Base-by-base conservation (phyloP, 228 moss, liverwort and hornwort species). In the Sphagnum fallax region DNA sequence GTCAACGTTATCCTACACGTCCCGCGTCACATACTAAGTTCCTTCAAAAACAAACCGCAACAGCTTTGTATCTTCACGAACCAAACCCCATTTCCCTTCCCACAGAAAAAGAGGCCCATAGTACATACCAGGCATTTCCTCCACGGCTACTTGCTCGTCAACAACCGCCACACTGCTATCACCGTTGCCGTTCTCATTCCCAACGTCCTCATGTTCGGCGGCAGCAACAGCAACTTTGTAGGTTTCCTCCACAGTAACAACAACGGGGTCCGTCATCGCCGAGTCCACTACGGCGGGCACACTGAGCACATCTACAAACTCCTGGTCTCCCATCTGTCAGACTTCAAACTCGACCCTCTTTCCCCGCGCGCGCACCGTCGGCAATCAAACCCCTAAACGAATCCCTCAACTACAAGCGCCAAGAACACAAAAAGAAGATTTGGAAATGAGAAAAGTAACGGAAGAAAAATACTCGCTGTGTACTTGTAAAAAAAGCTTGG, bases 161-260 rank as follows among this genome's bases (percentile, higher is more conserved):
- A 48, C 80, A 5, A 81, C 85, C 59, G 65, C 75, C 50, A 55
- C 73, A 47, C 71, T 75, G 9, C 59, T 75, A 8, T 65, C 73
- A 9, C n/a, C 83, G 55, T 84, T 80, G 5, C 77, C 81, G 70
- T 80, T 86, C 5, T 80, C 87, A 8, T 78, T 87, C 5, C 83
- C 89, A 70, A 75, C 80, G 48, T 77, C 84, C 52, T 82, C 87
- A 55, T 62, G 77, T n/a, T 80, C 89, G 49, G 51, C 71, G 59
- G 62, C 49, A 6, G 72, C 49, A 32, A 32, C 32, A 32, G 32
- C 2, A 51, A 78, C 77, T 70, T 81, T 79, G 62, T 14, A 6
- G 15, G 47, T 7, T 4, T 14, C 15, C 53, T 32, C 70, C 7
- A 69, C 67, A 67, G 82, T 86, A 16, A 60, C 50, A 15, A 50